A percentile compares a stretch with the other conserved stretches of the same genome.
These are phyloP conservation scores for Protomyces inundatus DNA, from an alignment of 1,139 yeast genomes.

Conservation along the genomic window DNA sequence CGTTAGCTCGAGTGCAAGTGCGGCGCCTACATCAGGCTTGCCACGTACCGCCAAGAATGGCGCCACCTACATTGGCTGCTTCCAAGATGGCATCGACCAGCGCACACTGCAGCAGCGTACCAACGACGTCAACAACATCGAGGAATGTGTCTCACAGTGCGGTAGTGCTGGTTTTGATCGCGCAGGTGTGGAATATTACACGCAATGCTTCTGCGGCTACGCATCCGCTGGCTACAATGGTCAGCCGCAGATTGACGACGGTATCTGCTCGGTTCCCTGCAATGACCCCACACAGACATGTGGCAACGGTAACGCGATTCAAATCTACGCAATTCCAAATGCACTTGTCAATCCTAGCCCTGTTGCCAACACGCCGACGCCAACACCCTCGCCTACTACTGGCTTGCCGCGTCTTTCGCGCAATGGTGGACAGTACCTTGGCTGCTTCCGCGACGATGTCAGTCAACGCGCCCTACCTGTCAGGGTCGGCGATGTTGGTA, in stretches of 20 bases:
- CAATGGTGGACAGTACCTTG: constrained; percentile 1
- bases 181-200: neutral
- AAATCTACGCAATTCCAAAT: neutral
- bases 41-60: neutral
- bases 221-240: neutral
- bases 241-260: neutral
- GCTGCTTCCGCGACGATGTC: neutral
- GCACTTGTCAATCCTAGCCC: neutral
- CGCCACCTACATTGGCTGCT: neutral
- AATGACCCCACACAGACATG: neutral
- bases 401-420: constrained; percentile 1
- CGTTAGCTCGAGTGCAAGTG: neutral
- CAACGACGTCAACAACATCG: neutral
- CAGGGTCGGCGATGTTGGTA: neutral
- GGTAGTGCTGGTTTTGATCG: neutral
- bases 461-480: neutral
- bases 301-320: neutral
- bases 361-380: neutral
- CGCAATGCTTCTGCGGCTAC: neutral
- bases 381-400: constrained; percentile 3
- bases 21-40: neutral
- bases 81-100: neutral
- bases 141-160: neutral
- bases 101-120: neutral
- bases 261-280: neutral